Evolutionary conservation across 306 rosid genomes (phyloP), one percentile per base, ranked within the genome.

Genomic region (Hippophae rhamnoides): DNA sequence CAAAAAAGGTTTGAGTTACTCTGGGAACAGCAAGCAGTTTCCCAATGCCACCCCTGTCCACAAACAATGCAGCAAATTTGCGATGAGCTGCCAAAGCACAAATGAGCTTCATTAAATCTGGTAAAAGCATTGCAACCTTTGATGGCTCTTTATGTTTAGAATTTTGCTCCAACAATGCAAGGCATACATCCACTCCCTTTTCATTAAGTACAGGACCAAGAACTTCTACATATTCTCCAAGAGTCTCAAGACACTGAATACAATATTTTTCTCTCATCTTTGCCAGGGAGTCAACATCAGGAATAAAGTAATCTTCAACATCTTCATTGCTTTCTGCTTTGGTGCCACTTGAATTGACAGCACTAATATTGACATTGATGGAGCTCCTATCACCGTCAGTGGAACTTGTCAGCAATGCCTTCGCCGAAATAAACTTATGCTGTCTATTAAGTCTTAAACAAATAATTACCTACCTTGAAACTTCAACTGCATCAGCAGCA

Each of bases 71-170:
- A 66, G 99, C 95, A 70, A 93, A 93, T 77, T 86, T 93, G 70
- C 90, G 80, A 69, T 93, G 99, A 63, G 99, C 97, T 61, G 99
- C 90, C 74, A 93, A 75, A 70, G 97, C 90, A 80, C 97, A 93
- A 12, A 88, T 88, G 71, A 93, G 81, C 83, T 88, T 93, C 97
- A 93, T 88, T 72, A 89, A 78, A 69, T 93, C 97, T 6, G 97
- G 97, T 78, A 93, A 69, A 49, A 92, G 69, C 58, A 80, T 81
- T 46, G 80, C 94, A 62, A 78, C 71, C 69, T 84, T 79, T 27
- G 86, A 86, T 27, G 84, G 65, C 61, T 86, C 86, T 47, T 58
- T 70, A 62, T 78, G 86, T 60, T 77, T 93, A 52, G 90, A 93
- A 77, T 86, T 80, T 70, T 76, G 82, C 68, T 93, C 97, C 52